phyloP scores from a whole-genome alignment of 768 basidiomycete genomes.

The Kwoniella botswanensis region DNA sequence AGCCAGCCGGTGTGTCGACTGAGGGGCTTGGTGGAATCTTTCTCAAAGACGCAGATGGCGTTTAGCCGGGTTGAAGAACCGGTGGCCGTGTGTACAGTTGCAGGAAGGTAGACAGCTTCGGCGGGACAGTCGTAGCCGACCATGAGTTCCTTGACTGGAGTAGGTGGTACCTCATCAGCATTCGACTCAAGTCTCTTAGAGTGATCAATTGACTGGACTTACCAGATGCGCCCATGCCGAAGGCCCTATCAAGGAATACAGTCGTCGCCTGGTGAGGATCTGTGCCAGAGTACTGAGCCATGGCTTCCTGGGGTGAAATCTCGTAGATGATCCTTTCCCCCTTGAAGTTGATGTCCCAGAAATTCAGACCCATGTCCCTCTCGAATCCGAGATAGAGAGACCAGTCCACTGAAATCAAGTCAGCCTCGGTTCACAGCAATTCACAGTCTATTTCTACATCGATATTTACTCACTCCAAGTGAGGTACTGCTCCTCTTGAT shows the following conservation, averaged over 20 bases:
- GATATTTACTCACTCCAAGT: constrained; percentile 61
- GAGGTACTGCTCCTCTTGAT: constrained; percentile 64
- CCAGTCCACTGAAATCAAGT: constrained; percentile 13
- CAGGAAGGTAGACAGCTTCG: constrained; percentile 68
- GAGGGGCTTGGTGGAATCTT: constrained; percentile 67
- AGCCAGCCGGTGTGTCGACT: constrained; percentile 66
- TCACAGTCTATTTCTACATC: too few species aligned
- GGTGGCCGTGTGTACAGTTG: constrained; percentile 62
- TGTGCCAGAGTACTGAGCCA: constrained; percentile 61
- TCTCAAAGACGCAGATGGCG: constrained; percentile 71
- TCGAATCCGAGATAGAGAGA: constrained; percentile 68
- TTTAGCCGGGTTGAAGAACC: constrained; percentile 63
- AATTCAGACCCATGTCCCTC: constrained; percentile 65
- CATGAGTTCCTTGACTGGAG: constrained; percentile 67
- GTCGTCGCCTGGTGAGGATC: constrained; percentile 69
- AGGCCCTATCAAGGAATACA: constrained; percentile 69
- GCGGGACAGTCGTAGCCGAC: constrained; percentile 71
- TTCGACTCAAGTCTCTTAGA: too few species aligned
- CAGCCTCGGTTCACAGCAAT: too few species aligned
- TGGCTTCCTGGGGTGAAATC: constrained; percentile 68
- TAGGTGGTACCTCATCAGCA: background rate
- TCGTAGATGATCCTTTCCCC: constrained; percentile 70
- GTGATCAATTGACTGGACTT: background rate
- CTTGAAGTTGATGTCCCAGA: constrained; percentile 60
- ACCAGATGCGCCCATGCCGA: constrained; percentile 65